These are phyloP conservation scores for Phialemonium atrogriseum DNA, from an alignment of 2,329 filamentous ascomycete genomes.

Conservation along the genomic window DNA sequence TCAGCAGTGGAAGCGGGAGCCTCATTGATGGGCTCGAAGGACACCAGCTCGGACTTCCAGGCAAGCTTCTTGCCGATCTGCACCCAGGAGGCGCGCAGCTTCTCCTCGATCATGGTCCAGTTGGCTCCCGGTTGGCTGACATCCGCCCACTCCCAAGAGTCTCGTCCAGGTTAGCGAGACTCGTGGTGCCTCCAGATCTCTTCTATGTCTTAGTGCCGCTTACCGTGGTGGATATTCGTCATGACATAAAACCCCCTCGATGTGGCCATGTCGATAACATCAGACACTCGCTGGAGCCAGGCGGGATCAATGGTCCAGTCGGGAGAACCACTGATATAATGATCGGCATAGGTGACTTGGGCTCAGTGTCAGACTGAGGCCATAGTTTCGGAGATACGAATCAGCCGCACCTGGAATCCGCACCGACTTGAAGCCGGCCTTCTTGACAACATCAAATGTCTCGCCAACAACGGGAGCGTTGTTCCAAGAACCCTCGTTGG, in stretches of 20 bases:
- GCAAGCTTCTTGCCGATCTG: constrained; percentile 47
- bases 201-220: background rate
- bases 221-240: constrained; percentile 48
- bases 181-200: too few relatives aligned
- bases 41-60: constrained; percentile 44
- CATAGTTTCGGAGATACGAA: background rate
- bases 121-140: constrained; percentile 36
- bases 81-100: constrained; percentile 46
- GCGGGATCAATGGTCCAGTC: constrained; percentile 43
- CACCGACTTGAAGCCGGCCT: constrained; percentile 47
- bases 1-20: constrained; percentile 41
- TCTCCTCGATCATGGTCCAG: constrained; percentile 43
- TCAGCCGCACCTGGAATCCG: constrained; percentile 37
- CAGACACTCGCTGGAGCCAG: constrained; percentile 49
- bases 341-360: constrained; percentile 49
- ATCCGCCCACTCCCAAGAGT: constrained; percentile 52
- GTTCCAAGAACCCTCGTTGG: constrained; percentile 50
- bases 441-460: constrained; percentile 44
- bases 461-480: constrained; percentile 39
- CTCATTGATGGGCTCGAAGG: constrained; percentile 54
- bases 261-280: constrained; percentile 48
- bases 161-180: constrained; percentile 18
- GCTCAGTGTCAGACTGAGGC: constrained; percentile 1
- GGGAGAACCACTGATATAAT: constrained; percentile 41
- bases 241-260: constrained; percentile 41